These are phyloP conservation scores for Rasamsonia emersonii DNA, from an alignment of 2,329 filamentous ascomycete genomes.

Conservation along the genomic window DNA sequence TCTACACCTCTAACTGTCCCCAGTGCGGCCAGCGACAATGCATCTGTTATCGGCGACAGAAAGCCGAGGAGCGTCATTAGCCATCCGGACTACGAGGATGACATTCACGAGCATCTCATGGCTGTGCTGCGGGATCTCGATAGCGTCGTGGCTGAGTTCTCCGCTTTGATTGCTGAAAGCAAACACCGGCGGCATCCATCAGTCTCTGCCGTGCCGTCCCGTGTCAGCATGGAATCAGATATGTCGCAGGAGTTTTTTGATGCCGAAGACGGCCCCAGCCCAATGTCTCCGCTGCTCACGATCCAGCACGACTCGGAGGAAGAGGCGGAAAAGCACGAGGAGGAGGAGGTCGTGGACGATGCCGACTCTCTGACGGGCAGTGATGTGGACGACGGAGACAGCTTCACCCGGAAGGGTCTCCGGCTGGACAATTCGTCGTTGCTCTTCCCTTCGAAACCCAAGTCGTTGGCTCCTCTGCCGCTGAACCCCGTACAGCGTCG, in stretches of 20 bases:
- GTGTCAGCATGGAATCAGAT: constrained; percentile 70
- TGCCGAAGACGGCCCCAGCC: constrained; percentile 58
- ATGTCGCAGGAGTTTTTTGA: constrained; percentile 91
- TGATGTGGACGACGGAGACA: constrained; percentile 43
- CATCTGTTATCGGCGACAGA: constrained; percentile 20
- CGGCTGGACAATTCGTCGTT: constrained; percentile 32
- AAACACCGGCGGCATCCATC: constrained; percentile 62
- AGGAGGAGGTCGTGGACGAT: constrained; percentile 42
- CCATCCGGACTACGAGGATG: constrained; percentile 48
- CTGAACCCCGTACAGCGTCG: constrained; percentile 60
- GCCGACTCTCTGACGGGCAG: constrained; percentile 57
- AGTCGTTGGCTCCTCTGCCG: constrained; percentile 68
- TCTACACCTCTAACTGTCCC: constrained; percentile 46
- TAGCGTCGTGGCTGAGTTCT: constrained; percentile 72
- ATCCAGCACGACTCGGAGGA: constrained; percentile 67
- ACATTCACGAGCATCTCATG: constrained; percentile 73
- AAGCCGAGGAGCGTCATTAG: constrained; percentile 24
- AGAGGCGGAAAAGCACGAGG: constrained; percentile 54
- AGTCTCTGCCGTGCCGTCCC: constrained; percentile 45
- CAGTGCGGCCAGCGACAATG: constrained; percentile 25
- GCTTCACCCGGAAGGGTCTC: constrained; percentile 27
- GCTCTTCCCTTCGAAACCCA: constrained; percentile 68
- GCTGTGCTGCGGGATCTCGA: constrained; percentile 80
- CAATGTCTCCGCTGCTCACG: constrained; percentile 58
- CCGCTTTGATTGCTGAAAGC: constrained; percentile 64